Evolutionary conservation across 2,329 filamentous ascomycete species (phyloP).

Genomic region (Ceratocystis alfenasii): DNA sequence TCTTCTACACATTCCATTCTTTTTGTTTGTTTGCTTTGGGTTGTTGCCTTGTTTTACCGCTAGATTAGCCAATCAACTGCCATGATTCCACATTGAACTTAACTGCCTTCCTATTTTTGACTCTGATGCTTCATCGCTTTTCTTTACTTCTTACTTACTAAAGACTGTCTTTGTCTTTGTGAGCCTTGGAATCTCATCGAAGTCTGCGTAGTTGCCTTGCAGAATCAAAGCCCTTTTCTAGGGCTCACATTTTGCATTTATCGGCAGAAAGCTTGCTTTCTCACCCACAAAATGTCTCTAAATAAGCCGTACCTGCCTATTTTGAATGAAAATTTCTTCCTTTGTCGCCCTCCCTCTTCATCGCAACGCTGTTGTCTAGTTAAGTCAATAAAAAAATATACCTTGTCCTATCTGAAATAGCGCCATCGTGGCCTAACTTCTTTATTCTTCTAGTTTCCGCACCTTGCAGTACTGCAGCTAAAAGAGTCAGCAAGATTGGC

Average conservation of each 20-base stretch:
- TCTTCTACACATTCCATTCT: neutral
- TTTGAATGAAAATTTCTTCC: neutral
- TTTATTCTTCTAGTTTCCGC: too few species aligned
- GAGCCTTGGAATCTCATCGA: neutral
- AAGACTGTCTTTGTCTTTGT: neutral
- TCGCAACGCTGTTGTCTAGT: too few species aligned
- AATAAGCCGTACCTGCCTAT: neutral
- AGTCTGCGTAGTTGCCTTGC: neutral
- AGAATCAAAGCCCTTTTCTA: neutral
- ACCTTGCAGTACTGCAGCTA: neutral
- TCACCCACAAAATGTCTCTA: neutral
- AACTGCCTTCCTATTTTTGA: neutral
- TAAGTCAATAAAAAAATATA: neutral
- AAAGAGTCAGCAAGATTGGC: neutral
- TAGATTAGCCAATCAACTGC: constrained; percentile 7
- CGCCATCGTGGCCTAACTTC: neutral
- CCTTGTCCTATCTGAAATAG: neutral
- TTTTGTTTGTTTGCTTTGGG: neutral
- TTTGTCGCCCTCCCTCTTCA: neutral
- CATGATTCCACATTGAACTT: neutral
- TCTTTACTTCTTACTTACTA: neutral
- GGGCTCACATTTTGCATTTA: neutral
- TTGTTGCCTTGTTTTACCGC: neutral
- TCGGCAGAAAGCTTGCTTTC: neutral
- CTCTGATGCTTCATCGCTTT: neutral